Percentiles rank a stretch among this genome's conserved stretches.
These are phyloP conservation scores for Trichoderma afroharzianum DNA, from an alignment of 2,329 filamentous ascomycete species.

Conservation along the genomic window DNA sequence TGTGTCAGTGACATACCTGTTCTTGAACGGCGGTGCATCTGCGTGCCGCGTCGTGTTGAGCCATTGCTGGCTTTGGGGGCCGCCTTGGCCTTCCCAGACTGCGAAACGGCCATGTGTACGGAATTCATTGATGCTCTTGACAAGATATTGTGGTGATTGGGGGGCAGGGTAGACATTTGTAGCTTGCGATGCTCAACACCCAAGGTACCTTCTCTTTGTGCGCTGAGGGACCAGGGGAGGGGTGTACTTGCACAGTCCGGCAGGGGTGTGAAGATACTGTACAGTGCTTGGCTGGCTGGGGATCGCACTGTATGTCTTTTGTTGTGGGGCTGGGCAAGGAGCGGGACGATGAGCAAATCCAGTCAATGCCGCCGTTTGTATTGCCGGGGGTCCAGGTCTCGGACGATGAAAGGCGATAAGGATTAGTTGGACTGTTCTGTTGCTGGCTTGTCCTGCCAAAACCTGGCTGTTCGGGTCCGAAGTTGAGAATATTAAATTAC, in stretches of 20 bases:
- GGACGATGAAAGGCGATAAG: constrained; percentile 20
- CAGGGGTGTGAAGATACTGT: constrained; percentile 1
- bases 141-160: constrained; percentile 52
- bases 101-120: constrained; percentile 60
- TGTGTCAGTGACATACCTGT: constrained; percentile 65
- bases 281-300: not conserved
- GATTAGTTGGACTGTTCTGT: not conserved
- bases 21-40: constrained; percentile 91
- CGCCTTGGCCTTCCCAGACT: constrained; percentile 56
- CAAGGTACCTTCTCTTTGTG: constrained; percentile 19
- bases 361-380: constrained; percentile 10
- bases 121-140: constrained; percentile 43
- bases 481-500: constrained; percentile 30
- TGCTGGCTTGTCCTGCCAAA: constrained; percentile 11
- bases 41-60: constrained; percentile 65
- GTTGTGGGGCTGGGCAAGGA: constrained; percentile 27
- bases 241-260: constrained; percentile 22
- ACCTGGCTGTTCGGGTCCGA: not conserved
- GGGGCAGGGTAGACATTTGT: constrained; percentile 65
- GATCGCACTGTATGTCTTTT: constrained; percentile 3
- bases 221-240: constrained; percentile 25
- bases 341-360: constrained; percentile 27
- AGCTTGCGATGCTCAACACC: constrained; percentile 31
- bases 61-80: constrained; percentile 52
- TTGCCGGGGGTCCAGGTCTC: constrained; percentile 25